Conservation (phyloP, 768 basidiomycete species). For the Glaciozyma antarctica region DNA sequence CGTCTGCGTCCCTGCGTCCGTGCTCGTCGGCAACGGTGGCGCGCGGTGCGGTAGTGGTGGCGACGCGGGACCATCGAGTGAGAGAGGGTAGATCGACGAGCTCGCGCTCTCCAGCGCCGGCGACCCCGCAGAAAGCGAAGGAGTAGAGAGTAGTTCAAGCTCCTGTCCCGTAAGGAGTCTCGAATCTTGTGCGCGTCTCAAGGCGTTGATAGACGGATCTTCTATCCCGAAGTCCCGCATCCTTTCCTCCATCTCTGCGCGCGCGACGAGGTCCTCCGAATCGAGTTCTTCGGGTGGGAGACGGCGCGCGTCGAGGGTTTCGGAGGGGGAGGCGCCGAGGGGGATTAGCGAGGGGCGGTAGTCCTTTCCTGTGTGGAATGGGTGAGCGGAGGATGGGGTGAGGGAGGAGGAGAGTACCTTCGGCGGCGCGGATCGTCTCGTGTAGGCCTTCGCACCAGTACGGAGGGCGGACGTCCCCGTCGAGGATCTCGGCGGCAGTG, state of each 20-base stretch:
- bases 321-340: neutral
- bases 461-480: conserved; percentile 3
- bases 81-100: neutral
- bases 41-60: neutral
- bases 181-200: conserved; percentile 8
- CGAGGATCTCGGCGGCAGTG: conserved; percentile 18
- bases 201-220: conserved; percentile 15
- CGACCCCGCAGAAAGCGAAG: neutral
- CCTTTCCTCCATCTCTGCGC: conserved; percentile 25
- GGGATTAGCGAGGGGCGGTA: neutral
- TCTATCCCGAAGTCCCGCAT: conserved; percentile 27
- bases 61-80: neutral
- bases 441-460: conserved; percentile 10
- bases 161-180: conserved; percentile 3
- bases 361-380: neutral
- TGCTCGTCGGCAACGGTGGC: neutral
- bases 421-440: conserved; percentile 15
- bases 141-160: neutral
- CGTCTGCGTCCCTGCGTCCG: too few species aligned
- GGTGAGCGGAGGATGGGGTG: neutral
- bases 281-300: conserved; percentile 19
- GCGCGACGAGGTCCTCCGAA: conserved; percentile 26
- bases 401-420: conserved; percentile 6
- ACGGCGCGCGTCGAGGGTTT: neutral
- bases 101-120: neutral